Percentiles rank a stretch among this genome's conserved stretches.
Conservation (phyloP, 2,329 filamentous ascomycete species). For the Fusarium sulawesiense region DNA sequence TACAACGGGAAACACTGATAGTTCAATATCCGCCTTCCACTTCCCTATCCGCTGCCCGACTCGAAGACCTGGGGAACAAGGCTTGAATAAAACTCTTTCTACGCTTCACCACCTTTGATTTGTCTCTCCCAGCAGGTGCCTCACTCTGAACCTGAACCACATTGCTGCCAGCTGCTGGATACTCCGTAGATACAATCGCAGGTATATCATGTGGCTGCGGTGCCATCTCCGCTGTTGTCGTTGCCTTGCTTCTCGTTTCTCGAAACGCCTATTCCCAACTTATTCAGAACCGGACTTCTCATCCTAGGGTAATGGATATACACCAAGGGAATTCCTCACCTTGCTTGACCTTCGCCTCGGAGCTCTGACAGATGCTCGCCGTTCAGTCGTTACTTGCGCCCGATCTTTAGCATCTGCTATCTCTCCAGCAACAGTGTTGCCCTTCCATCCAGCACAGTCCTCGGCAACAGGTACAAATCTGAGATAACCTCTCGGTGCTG, state of each 20-base stretch:
- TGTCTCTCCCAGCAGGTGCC: background rate
- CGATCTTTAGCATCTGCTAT: conserved; percentile 53
- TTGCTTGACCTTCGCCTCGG: conserved; percentile 33
- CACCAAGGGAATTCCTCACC: conserved; percentile 8
- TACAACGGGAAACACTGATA: too few relatives aligned
- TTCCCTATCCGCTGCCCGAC: conserved; percentile 4
- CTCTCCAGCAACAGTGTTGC: conserved; percentile 75
- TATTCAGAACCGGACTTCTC: background rate
- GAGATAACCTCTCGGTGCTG: conserved; percentile 74
- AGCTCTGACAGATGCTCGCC: conserved; percentile 11
- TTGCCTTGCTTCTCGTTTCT: conserved; percentile 6
- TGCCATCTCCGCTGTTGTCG: background rate
- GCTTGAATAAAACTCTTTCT: conserved; percentile 61
- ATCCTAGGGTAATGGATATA: too few relatives aligned
- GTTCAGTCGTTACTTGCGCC: conserved; percentile 1
- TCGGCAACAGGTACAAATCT: conserved; percentile 77
- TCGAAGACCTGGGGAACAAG: conserved; percentile 50
- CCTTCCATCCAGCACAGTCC: conserved; percentile 77
- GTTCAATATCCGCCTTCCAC: background rate
- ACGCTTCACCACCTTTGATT: conserved; percentile 46
- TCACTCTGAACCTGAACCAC: background rate
- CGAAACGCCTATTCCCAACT: conserved; percentile 13
- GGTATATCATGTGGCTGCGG: background rate
- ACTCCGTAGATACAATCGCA: background rate
- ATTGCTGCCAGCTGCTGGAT: background rate